These are phyloP conservation scores for Ustilago xerochloae DNA, from an alignment of 1,284 basidiomycete species.

Conservation along the genomic window DNA sequence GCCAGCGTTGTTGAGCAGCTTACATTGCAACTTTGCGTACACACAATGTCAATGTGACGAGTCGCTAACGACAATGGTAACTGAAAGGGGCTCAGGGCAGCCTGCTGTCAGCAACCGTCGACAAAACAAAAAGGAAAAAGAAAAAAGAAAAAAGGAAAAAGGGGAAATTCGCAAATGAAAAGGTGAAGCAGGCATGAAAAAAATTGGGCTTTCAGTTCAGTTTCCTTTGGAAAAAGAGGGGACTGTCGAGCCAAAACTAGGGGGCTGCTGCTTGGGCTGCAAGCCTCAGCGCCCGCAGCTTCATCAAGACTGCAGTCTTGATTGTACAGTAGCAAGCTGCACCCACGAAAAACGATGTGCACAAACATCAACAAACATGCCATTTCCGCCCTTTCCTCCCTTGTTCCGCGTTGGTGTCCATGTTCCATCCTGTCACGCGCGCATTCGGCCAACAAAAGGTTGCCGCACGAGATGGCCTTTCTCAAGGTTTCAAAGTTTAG, in stretches of 20 bases:
- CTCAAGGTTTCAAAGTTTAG: not conserved
- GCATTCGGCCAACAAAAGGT: not conserved
- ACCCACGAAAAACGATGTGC: too few species aligned
- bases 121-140: not conserved
- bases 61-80: too few species aligned
- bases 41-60: too few species aligned
- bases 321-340: too few species aligned
- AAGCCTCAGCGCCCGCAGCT: constrained; percentile 1
- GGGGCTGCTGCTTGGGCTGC: constrained; percentile 13
- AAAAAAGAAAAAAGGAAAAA: not conserved
- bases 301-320: not conserved
- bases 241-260: not conserved
- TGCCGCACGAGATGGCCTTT: not conserved
- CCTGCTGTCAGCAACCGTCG: too few species aligned
- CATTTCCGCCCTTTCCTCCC: not conserved
- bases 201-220: constrained; percentile 21
- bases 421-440: not conserved
- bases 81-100: too few species aligned
- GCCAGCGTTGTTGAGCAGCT: too few species aligned
- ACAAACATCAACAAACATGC: not conserved
- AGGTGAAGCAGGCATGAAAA: not conserved
- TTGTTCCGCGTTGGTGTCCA: not conserved
- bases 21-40: too few species aligned
- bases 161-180: not conserved
- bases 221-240: constrained; percentile 11